phyloP scores from a whole-genome alignment of 2,329 filamentous ascomycete species.

The Cercospora sp. region DNA sequence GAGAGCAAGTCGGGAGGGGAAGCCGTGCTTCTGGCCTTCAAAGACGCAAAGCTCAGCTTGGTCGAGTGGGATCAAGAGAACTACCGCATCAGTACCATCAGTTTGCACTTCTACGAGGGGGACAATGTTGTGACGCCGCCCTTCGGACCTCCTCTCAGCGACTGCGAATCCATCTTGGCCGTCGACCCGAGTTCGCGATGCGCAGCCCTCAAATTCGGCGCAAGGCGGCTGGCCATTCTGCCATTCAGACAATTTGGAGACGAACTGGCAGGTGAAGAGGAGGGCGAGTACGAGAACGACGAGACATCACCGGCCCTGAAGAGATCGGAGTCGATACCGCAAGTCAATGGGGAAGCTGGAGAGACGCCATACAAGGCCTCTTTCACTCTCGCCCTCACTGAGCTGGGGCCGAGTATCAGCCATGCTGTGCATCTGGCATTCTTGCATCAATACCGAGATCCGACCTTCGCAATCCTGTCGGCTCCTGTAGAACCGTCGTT shows the following conservation, averaged over 20 bases:
- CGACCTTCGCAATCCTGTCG: slow-evolving; percentile 92
- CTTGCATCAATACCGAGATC: slow-evolving; percentile 93
- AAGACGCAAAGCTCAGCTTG: slow-evolving; percentile 89
- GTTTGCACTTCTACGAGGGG: slow-evolving; percentile 97
- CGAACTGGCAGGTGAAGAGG: slow-evolving; percentile 74
- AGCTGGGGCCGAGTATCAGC: slow-evolving; percentile 81
- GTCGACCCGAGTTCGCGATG: slow-evolving; percentile 92
- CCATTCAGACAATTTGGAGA: slow-evolving; percentile 86
- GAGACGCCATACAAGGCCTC: slow-evolving; percentile 79
- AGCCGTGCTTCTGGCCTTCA: slow-evolving; percentile 77
- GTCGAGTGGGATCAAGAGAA: slow-evolving; percentile 89
- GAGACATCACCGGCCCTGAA: slow-evolving; percentile 36
- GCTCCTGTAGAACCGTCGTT: slow-evolving; percentile 72
- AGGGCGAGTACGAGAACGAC: slow-evolving; percentile 71
- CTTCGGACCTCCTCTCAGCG: slow-evolving; percentile 74
- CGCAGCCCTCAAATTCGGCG: slow-evolving; percentile 89
- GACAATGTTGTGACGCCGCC: slow-evolving; percentile 66
- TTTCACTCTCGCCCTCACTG: slow-evolving; percentile 87
- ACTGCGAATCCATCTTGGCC: slow-evolving; percentile 77
- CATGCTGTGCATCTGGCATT: slow-evolving; percentile 92
- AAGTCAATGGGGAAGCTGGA: slow-evolving; percentile 42
- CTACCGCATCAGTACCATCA: slow-evolving; percentile 79
- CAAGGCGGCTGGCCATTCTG: slow-evolving; percentile 85
- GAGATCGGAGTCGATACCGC: slow-evolving; percentile 23
- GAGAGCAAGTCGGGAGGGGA: slow-evolving; percentile 79